Evolutionary conservation across 2,329 filamentous ascomycete genomes (phyloP).

Genomic region (Claviceps sorghi): DNA sequence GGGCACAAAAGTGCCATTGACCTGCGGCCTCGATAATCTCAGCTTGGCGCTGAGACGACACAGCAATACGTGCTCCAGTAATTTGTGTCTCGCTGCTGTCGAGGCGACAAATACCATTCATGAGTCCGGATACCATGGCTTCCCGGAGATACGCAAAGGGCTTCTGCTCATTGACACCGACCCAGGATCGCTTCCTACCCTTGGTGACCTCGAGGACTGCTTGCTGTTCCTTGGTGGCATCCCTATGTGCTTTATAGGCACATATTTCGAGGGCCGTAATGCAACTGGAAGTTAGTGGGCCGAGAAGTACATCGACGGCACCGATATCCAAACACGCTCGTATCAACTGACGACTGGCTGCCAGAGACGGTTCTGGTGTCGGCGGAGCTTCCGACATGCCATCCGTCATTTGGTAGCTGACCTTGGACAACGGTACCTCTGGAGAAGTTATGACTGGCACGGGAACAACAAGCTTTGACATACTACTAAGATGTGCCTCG

Average conservation of each 20-base stretch:
- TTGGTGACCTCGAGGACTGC: slow-evolving; percentile 57
- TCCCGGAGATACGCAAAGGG: slow-evolving; percentile 82
- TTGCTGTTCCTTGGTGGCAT: slow-evolving; percentile 58
- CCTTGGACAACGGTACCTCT: slow-evolving; percentile 12
- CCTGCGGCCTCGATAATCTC: slow-evolving; percentile 56
- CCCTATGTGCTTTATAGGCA: slow-evolving; percentile 68
- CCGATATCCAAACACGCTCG: slow-evolving; percentile 71
- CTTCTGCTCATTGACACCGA: slow-evolving; percentile 70
- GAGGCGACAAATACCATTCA: slow-evolving; percentile 74
- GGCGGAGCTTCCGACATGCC: slow-evolving; percentile 22
- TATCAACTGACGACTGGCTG: slow-evolving; percentile 30
- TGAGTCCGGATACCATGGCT: slow-evolving; percentile 82
- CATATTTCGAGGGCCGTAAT: slow-evolving; percentile 67
- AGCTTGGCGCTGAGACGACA: slow-evolving; percentile 50
- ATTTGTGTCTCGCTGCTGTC: slow-evolving; percentile 48
- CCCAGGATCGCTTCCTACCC: slow-evolving; percentile 78
- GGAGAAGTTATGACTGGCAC: slow-evolving; percentile 37
- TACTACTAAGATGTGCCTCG: slow-evolving; percentile 40
- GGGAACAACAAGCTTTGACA: slow-evolving; percentile 41
- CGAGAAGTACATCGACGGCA: slow-evolving; percentile 71
- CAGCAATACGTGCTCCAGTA: slow-evolving; percentile 49
- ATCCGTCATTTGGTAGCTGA: slow-evolving; percentile 21
- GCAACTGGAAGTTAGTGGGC: slow-evolving; percentile 59
- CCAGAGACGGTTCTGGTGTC: slow-evolving; percentile 14
- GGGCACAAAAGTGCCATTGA: slow-evolving; percentile 78